A percentile compares a stretch with the other conserved stretches of the same genome.
These are phyloP conservation scores for Ligustrum vulgare DNA, from an alignment of 257 asterid genomes.

Conservation along the genomic window DNA sequence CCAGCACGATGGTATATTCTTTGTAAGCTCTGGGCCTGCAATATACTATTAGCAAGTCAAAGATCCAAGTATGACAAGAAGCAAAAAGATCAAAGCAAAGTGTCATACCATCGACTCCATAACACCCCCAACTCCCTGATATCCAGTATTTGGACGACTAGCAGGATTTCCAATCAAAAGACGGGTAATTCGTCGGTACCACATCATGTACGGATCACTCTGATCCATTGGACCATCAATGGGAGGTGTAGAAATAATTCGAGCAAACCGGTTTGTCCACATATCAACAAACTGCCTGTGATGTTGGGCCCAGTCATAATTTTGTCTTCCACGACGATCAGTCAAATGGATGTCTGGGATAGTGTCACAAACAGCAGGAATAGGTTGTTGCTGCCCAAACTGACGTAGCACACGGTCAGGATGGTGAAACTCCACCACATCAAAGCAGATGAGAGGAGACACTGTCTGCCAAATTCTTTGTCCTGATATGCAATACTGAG, in stretches of 20 bases:
- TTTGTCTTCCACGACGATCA: slow-evolving; percentile 82
- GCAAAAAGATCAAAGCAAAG: background rate
- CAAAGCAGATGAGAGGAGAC: slow-evolving; percentile 76
- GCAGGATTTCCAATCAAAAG: slow-evolving; percentile 75
- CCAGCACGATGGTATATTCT: slow-evolving; percentile 62
- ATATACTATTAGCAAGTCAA: slow-evolving; percentile 12
- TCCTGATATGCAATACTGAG: slow-evolving; percentile 69
- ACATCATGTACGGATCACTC: slow-evolving; percentile 63
- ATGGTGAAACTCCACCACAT: slow-evolving; percentile 75
- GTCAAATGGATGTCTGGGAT: slow-evolving; percentile 69
- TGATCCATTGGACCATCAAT: slow-evolving; percentile 54
- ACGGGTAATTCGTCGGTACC: slow-evolving; percentile 69
- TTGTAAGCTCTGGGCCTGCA: slow-evolving; percentile 75
- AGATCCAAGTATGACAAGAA: slow-evolving; percentile 18
- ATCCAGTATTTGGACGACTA: slow-evolving; percentile 51
- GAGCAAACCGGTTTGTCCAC: slow-evolving; percentile 61
- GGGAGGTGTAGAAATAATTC: slow-evolving; percentile 43
- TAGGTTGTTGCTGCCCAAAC: slow-evolving; percentile 63
- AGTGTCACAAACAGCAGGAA: slow-evolving; percentile 65
- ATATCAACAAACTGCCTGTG: slow-evolving; percentile 64
- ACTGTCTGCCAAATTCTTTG: slow-evolving; percentile 63
- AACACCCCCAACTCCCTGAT: slow-evolving; percentile 62
- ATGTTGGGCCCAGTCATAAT: slow-evolving; percentile 81
- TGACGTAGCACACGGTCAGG: slow-evolving; percentile 79
- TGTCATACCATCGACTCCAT: slow-evolving; percentile 60